Conservation (phyloP, 2,329 filamentous ascomycete species). For the Phialocephala subalpina region DNA sequence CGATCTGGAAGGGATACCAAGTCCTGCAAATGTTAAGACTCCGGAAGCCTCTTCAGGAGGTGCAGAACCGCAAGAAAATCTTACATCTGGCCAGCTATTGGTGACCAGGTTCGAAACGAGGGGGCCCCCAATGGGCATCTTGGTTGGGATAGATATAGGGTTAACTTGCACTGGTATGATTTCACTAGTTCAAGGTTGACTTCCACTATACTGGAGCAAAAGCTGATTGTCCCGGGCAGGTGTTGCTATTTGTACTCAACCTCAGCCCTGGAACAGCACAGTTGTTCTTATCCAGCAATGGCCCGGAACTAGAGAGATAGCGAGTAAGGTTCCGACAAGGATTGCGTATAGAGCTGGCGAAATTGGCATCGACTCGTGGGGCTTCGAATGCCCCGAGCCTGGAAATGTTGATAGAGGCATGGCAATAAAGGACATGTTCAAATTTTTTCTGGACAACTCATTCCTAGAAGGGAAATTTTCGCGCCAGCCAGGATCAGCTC, state of each 20-base stretch:
- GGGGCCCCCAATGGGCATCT: too few relatives aligned
- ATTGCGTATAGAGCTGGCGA: constrained; percentile 7
- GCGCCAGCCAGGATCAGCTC: background rate
- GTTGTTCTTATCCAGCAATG: background rate
- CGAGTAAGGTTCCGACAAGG: constrained; percentile 4
- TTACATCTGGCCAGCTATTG: too few relatives aligned
- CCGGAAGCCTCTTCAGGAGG: too few relatives aligned
- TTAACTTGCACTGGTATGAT: background rate
- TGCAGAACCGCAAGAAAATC: too few relatives aligned
- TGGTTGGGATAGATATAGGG: background rate
- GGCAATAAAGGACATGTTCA: background rate
- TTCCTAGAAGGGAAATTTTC: background rate
- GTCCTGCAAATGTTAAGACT: too few relatives aligned
- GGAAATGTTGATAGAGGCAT: background rate
- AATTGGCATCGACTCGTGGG: background rate
- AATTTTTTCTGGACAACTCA: background rate
- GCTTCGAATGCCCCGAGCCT: background rate
- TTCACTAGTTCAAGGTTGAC: background rate
- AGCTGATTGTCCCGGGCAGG: background rate
- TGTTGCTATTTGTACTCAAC: background rate
- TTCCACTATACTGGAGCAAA: background rate
- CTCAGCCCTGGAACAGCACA: background rate
- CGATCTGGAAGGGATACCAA: too few relatives aligned
- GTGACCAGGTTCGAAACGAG: too few relatives aligned
- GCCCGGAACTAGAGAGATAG: background rate